These are phyloP conservation scores for Artemisia tridentata DNA, from an alignment of 129 eudicot genomes.

Conservation along the genomic window DNA sequence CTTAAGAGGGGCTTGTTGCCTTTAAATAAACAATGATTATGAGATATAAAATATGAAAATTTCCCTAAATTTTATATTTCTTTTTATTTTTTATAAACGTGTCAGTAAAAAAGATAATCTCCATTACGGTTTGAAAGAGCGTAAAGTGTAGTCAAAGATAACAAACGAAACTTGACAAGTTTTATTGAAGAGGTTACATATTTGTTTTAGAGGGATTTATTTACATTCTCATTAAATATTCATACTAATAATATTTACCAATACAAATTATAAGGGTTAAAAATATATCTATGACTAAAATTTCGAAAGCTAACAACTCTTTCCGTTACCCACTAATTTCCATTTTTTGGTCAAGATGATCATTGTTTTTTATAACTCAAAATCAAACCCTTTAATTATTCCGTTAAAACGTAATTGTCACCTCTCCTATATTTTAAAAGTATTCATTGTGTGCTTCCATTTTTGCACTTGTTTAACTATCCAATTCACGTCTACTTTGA, in stretches of 20 bases:
- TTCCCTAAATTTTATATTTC: too few relatives aligned
- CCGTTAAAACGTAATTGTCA: not conserved
- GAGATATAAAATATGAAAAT: not conserved
- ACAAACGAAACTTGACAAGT: too few relatives aligned
- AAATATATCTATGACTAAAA: too few relatives aligned
- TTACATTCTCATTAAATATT: too few relatives aligned
- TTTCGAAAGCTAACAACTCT: too few relatives aligned
- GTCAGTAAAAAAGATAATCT: not conserved
- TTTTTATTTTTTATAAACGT: too few relatives aligned
- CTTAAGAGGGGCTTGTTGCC: conserved; percentile 26
- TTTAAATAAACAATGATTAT: conserved; percentile 20
- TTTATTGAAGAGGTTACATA: too few relatives aligned
- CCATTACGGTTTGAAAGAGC: not conserved
- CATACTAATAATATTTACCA: too few relatives aligned
- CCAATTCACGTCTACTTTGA: not conserved
- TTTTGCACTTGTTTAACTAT: not conserved
- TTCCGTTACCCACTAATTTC: not conserved
- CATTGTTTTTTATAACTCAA: not conserved
- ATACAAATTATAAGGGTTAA: too few relatives aligned
- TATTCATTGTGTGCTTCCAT: not conserved
- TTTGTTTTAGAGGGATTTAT: too few relatives aligned
- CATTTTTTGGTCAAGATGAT: not conserved
- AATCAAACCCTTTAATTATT: not conserved
- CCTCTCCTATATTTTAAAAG: not conserved
- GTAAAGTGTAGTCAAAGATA: not conserved